Conservation (phyloP, 495 filamentous ascomycete genomes). For the Hypoxylon lenormandii region DNA sequence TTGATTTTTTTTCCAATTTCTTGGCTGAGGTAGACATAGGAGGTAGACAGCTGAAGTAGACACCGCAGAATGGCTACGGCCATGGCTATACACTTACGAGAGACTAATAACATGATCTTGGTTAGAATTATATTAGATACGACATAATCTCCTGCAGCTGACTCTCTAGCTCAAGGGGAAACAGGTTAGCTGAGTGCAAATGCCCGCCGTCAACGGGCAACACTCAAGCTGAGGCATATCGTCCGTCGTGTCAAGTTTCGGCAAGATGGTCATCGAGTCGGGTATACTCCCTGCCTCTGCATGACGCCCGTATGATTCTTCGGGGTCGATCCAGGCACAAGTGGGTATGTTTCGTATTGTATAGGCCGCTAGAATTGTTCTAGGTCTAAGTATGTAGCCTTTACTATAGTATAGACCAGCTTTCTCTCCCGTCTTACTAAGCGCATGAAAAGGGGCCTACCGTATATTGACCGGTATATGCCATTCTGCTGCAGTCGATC, state of each 20-base stretch:
- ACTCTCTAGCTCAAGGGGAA: no score
- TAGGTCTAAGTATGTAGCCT: conserved; percentile 7
- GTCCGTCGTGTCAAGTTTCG: conserved; percentile 1
- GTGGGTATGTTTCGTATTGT: neutral
- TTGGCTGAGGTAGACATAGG: neutral
- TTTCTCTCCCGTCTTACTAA: conserved; percentile 28
- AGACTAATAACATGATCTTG: no score
- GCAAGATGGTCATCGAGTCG: conserved; percentile 12
- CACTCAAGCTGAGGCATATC: neutral
- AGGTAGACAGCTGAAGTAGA: no score
- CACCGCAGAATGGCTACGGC: no score
- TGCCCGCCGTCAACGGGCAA: no score
- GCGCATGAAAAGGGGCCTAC: conserved; percentile 17
- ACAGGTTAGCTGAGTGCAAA: no score
- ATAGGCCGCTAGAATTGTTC: neutral
- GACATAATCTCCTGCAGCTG: no score
- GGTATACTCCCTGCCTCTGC: conserved; percentile 6
- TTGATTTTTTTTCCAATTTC: neutral
- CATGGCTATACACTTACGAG: no score
- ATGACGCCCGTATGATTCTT: neutral
- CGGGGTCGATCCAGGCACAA: neutral
- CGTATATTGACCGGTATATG: conserved; percentile 36
- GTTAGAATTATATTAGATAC: no score
- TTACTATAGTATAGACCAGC: neutral
- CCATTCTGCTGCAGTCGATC: conserved; percentile 6